Base-by-base conservation (phyloP, 2,329 filamentous ascomycete species). In the Penicillium rolfsii region DNA sequence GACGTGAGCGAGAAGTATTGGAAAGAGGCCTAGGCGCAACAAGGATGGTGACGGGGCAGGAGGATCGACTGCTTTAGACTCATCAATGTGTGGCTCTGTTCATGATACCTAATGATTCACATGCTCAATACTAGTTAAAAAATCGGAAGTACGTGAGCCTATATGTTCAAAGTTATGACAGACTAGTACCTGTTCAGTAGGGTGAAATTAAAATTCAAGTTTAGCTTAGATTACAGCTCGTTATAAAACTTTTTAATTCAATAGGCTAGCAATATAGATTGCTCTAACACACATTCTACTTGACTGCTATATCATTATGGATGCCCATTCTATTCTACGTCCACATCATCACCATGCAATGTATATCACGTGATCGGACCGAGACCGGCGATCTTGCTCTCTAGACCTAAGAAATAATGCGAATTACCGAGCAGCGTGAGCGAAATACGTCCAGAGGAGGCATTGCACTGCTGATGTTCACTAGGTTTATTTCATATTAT, bases 291-390 rank as follows among this genome's bases (percentile, higher is more conserved):
- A 30, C 8, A 30, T 22, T 22, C 28, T 30, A 8, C 28, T 30
- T 30, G 5, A 30, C 28, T 30, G 28, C 28, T 30, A 8, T 8
- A 30, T 1, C 28, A 30, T 30, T 8, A 8, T 30, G 28, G 19
- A 30, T 35, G 11, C 9, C 11, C 33, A 12, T 35, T 12, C 9
- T 33, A 5, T 33, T 33, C 33, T 12, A 11, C 33, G 2, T 3
- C 9, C 11, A 2, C 28, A 30, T 30, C 28, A 33, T 30, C 30
- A 33, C 2, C 7, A 8, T 4, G 2, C 30, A 41, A 11, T 8
- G 3, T 8, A 11, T 3, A 19, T 58, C 61, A 60, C 58, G 61
- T 60, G 54, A 50, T 40, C n/a, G 9, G 22, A 54, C 61, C 61
- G 61, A 58, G 33, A 60, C 50, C 58, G 46, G 61, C 49, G 58